Evolutionary conservation across 495 filamentous ascomycete species (phyloP), one percentile per base, ranked within the genome.

Genomic region (Lepidopterella palustris): DNA sequence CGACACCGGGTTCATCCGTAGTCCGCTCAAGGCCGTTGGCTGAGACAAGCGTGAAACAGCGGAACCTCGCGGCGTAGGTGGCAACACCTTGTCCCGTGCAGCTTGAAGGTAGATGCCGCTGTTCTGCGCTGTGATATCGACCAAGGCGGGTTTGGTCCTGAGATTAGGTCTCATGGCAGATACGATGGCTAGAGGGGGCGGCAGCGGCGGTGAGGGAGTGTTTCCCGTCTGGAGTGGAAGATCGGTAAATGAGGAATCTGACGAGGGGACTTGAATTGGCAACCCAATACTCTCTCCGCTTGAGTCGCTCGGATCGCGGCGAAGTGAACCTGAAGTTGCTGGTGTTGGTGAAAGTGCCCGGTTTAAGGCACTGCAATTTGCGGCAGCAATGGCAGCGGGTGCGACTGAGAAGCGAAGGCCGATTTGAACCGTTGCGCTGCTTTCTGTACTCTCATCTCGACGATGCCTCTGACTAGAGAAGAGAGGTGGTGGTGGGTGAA

Each of bases 91-190:
- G n/a, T 64, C 53, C 5, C 59, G 45, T 47, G 45, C 49, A 1
- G 48, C 20, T 87, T 88, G 72, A 86, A 79, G 65, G 73, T 76
- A 62, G 68, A 72, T 8, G 60, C 70, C 26, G 77, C 68, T 52
- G 76, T 72, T 48, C 73, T 76, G 25, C 5, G 29, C 13, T 47
- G 23, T 65, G 21, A 68, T 51, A 32, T 63, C 15, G 6, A 40
- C 29, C 31, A 58, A 56, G 26, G 57, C 45, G 3, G 62, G 53
- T 23, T 40, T 50, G 9, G 39, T 59, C 11, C 40, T 28, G 1
- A 53, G 48, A 23, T 45, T 57, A 1, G 21, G 21, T 57, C 60
- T 60, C 10, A 53, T 18, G 2, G 61, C 50, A 2, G 62, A 65
- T 10, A 27, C 18, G 9, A 26, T 24, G 13, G n/a, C 35, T 28